Base-by-base conservation (phyloP, 768 basidiomycete species). In the Clathrus columnatus region DNA sequence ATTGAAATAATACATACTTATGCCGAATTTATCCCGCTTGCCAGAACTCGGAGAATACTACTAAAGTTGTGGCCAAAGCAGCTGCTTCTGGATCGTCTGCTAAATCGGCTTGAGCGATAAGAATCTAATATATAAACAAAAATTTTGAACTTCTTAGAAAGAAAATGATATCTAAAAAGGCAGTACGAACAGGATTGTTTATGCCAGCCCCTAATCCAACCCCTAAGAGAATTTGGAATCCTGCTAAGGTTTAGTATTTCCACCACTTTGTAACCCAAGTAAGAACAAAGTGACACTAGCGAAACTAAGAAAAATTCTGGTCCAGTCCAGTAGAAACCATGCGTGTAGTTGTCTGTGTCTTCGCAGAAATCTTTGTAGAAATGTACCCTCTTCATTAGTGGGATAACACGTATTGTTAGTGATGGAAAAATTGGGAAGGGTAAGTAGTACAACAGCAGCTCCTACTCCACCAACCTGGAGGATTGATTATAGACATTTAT, bases 241-340 rank as follows among this genome's bases (percentile, higher is more conserved):
- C 73, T 47, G 69, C 63, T n/a, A 73, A 1, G 73, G 65, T 54
- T 73, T 72, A 4, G 63, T 63, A 58, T 72, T 71, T 1, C 77
- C 76, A 18, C 75, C 77, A 73, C 75, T 75, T 57, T 75, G 72
- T 5, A 79, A 61, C 2, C 75, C 71, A 2, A 78, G 65, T 29
- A 76, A 64, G 14, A 77, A 63, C 50, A 66, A 68, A 5, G 70
- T 71, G 49, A 75, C 61, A 26, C 68, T 58, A 4, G 61, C 65
- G 46, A 75, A 61, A 51, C 71, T 66, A 18, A 77, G 64, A 18
- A 64, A 61, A 0, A 72, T 66, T 10, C 75, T 74, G 50, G 74
- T 29, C 63, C 67, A 70, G 59, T 77, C 76, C 51, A 78, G 62
- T 49, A 63, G 42, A 26, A 60, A 18, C 56, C 62, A 56, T 29